phyloP scores from a whole-genome alignment of 2,329 filamentous ascomycete species.

The Diaporthe eres region DNA sequence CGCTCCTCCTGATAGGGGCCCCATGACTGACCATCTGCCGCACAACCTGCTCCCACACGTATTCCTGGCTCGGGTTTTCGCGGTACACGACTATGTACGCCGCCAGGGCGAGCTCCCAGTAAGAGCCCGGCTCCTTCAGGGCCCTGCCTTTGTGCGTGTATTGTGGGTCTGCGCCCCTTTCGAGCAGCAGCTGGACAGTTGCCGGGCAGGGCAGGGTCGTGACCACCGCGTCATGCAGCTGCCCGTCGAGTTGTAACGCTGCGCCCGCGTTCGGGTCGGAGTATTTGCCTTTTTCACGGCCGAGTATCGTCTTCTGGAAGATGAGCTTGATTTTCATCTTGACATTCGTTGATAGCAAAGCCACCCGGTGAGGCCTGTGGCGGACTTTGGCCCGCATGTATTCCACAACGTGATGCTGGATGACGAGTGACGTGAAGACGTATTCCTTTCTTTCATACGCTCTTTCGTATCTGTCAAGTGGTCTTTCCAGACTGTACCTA shows the following conservation, averaged over 20 bases:
- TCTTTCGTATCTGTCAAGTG: background rate
- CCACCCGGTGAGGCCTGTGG: background rate
- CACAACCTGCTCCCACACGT: background rate
- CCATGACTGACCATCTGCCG: too few relatives aligned
- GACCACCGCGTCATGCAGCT: background rate
- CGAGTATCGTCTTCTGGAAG: background rate
- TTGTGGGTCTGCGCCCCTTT: background rate
- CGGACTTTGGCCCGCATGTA: background rate
- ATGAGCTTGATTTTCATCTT: background rate
- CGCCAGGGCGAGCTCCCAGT: background rate
- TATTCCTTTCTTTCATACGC: background rate
- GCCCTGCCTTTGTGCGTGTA: background rate
- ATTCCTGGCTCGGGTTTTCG: background rate
- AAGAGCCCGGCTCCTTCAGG: too few relatives aligned
- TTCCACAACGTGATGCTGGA: background rate
- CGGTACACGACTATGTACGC: background rate
- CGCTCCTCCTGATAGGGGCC: too few relatives aligned
- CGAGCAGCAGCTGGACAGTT: background rate
- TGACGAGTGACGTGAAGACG: background rate
- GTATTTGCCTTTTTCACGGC: background rate
- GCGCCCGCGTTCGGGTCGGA: background rate
- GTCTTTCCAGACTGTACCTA: background rate
- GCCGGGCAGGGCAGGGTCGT: background rate
- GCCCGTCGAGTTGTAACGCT: background rate
- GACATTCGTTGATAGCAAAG: background rate